Evolutionary conservation across 2,329 filamentous ascomycete species (phyloP).

Genomic region (Fusarium sp.): DNA sequence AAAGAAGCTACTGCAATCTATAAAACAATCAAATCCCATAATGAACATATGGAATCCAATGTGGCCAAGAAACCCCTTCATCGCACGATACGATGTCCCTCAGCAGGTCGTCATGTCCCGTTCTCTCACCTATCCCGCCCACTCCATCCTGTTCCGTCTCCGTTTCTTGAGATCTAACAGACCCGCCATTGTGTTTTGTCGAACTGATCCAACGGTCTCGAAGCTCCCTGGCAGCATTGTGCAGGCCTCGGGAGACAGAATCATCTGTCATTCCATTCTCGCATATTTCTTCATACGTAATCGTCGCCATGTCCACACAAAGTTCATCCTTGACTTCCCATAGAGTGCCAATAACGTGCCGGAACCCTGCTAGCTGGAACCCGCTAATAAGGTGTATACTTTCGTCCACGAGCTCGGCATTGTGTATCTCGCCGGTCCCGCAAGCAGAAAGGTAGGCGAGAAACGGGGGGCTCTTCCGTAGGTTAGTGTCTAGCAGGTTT

Average conservation of each 20-base stretch:
- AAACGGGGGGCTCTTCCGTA: neutral
- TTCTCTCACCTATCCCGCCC: too few species aligned
- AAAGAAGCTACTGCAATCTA: too few species aligned
- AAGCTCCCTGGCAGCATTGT: neutral
- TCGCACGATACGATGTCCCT: too few species aligned
- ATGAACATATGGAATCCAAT: too few species aligned
- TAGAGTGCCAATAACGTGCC: neutral
- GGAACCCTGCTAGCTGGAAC: neutral
- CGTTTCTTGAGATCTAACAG: too few species aligned
- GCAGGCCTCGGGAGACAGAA: neutral
- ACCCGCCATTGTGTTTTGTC: too few species aligned
- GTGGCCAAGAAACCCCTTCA: too few species aligned
- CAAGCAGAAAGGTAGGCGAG: conserved; percentile 15
- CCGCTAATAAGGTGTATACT: neutral
- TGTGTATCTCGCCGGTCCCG: neutral
- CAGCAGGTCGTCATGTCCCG: too few species aligned
- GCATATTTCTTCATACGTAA: neutral
- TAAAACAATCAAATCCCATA: too few species aligned
- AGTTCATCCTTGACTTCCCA: conserved; percentile 11
- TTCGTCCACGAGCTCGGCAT: neutral
- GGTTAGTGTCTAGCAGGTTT: neutral
- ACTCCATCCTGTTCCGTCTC: too few species aligned
- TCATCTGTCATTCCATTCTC: neutral
- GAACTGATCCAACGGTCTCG: neutral
- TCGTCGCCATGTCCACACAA: neutral